Base-by-base conservation (phyloP, 2,329 filamentous ascomycete species). In the Emergomyces pasteurianus region DNA sequence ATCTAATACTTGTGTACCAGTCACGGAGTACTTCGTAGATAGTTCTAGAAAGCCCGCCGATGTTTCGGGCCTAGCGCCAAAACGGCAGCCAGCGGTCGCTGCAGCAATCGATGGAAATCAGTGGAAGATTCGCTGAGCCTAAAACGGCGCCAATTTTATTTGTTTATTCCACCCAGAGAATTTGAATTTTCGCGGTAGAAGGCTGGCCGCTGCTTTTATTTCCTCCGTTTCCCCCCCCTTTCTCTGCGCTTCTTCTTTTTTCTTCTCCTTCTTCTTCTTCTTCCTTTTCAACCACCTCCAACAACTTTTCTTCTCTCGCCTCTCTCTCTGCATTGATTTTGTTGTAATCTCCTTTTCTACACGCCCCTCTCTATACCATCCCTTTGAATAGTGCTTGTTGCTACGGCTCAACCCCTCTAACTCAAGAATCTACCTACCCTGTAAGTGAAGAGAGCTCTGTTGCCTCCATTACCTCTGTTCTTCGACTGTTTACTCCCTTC, bases 71-170 rank as follows among this genome's bases (percentile, higher is more conserved):
- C 50, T 60, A 57, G 60, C 54, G 60, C 54, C 23, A 40, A 3
- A 31, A 10, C 38, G 2, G 16, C n/a, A 3, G 31, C 3, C 31
- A 7, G 7, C 3, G 31, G 21, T n/a, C 3, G 12, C 18, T 40
- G 46, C 55, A 61, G 62, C 58, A 62, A 40, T 28, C 57, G 59
- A 63, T 66, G 63, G 64, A 66, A 66, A 49, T 64, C 59, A 54
- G 58, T 66, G 63, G 64, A 66, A 66, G 62, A 62, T 66, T 66
- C 64, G 64, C 63, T 64, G 55, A 61, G 63, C 21, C 59, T 61
- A 58, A 26, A 50, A n/a, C 16, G 42, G 42, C 5, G n/a, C 5
- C 42, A 18, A 18, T 21, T 21, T 18, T n/a, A 43, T 18, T 43
- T 18, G 6, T 43, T 43, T 18, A 21, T 18, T 18, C 12, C 31